Percentiles rank a stretch among this genome's conserved stretches.
These are phyloP conservation scores for Fusarium sp. DNA, from an alignment of 2,329 filamentous ascomycete genomes.

Conservation along the genomic window DNA sequence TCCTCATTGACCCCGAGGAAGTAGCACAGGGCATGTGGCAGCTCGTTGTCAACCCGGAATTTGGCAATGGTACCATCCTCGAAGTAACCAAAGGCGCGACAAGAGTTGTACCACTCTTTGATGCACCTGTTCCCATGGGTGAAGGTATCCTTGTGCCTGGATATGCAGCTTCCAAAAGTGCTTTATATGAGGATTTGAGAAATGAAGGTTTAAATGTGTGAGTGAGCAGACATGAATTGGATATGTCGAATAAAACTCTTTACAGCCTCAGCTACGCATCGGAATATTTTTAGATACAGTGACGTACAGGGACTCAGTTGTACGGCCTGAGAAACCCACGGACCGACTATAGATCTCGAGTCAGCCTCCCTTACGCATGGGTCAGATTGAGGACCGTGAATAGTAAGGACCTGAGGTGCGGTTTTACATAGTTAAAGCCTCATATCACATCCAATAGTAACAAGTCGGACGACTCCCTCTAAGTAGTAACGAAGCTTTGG, in stretches of 20 bases:
- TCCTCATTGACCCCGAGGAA: conserved; percentile 47
- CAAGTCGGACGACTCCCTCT: neutral
- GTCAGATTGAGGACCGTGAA: conserved; percentile 22
- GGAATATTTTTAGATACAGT: conserved; percentile 5
- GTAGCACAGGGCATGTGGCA: conserved; percentile 48
- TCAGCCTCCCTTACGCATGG: conserved; percentile 28
- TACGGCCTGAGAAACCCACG: conserved; percentile 3
- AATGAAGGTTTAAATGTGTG: conserved; percentile 39
- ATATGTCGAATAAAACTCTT: neutral
- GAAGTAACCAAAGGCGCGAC: conserved; percentile 44
- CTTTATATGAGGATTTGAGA: conserved; percentile 39
- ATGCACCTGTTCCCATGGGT: conserved; percentile 41
- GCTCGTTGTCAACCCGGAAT: conserved; percentile 39
- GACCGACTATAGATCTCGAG: conserved; percentile 4
- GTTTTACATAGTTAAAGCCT: conserved; percentile 17
- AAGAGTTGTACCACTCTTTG: conserved; percentile 46
- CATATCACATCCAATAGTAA: conserved; percentile 15
- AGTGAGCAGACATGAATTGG: neutral
- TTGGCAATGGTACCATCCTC: conserved; percentile 49
- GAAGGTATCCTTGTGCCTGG: conserved; percentile 39
- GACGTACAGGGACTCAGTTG: neutral
- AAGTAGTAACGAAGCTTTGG: conserved; percentile 11
- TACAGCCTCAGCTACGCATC: neutral
- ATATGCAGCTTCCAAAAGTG: conserved; percentile 36
- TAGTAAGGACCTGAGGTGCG: conserved; percentile 11